A percentile compares a stretch with the other conserved stretches of the same genome.
phyloP scores from a whole-genome alignment of 2,329 filamentous ascomycete genomes.

The Madurella fahalii region DNA sequence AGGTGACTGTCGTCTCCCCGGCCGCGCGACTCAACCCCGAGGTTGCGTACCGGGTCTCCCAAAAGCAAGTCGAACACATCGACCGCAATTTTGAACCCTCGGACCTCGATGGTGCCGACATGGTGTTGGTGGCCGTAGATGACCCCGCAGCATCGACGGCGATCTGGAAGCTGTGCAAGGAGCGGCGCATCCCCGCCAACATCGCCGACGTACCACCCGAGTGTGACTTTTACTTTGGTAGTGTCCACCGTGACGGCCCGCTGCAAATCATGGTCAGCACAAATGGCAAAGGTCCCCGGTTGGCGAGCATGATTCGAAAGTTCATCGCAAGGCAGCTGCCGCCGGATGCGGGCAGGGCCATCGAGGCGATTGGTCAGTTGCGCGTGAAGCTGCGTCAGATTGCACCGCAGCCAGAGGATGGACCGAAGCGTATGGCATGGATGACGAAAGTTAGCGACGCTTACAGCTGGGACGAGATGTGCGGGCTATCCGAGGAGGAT shows the following conservation, averaged over 20 bases:
- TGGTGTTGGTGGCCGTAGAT: conserved; percentile 92
- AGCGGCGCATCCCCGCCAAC: conserved; percentile 79
- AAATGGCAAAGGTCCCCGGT: conserved; percentile 89
- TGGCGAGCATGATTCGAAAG: conserved; percentile 81
- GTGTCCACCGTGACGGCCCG: conserved; percentile 89
- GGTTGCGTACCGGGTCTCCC: conserved; percentile 73
- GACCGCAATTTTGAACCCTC: conserved; percentile 79
- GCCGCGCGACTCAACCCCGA: conserved; percentile 78
- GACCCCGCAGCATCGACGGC: conserved; percentile 84
- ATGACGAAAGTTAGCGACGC: conserved; percentile 89
- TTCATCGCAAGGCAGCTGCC: conserved; percentile 77
- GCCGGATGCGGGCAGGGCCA: conserved; percentile 75
- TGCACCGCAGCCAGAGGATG: conserved; percentile 68
- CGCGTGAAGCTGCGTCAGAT: conserved; percentile 73
- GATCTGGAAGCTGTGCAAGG: conserved; percentile 92
- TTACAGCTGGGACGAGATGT: conserved; percentile 81
- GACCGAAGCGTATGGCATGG: conserved; percentile 89
- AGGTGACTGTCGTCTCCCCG: conserved; percentile 81
- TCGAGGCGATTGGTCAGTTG: conserved; percentile 76
- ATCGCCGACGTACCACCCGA: conserved; percentile 95
- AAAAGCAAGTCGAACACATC: conserved; percentile 72
- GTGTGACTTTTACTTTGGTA: conserved; percentile 98
- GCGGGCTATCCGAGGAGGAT: conserved; percentile 73
- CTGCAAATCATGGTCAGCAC: conserved; percentile 98
- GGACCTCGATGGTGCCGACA: conserved; percentile 77